A percentile compares a stretch with the other conserved stretches of the same genome.
phyloP scores from a whole-genome alignment of 768 basidiomycete genomes.

The Leccinum fibrillosum region DNA sequence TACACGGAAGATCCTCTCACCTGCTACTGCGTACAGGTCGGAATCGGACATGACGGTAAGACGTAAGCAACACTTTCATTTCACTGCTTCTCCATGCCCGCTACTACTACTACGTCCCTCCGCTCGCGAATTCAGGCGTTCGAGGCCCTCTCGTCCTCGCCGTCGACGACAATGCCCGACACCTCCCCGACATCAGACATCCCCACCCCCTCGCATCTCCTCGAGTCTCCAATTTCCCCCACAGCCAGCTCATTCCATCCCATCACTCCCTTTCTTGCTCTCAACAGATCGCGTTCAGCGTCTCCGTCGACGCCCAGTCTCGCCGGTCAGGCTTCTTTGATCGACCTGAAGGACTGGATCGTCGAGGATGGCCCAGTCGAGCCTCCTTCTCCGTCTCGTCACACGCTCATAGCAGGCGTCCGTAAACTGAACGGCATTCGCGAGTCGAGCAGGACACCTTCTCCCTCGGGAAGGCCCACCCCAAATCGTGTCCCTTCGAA shows the following conservation, averaged over 20 bases:
- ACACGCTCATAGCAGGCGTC: slow-evolving; percentile 4
- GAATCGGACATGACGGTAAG: slow-evolving; percentile 8
- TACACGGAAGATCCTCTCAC: slow-evolving; percentile 30
- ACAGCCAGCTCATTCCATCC: slow-evolving; percentile 40
- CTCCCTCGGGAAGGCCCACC: slow-evolving; percentile 13
- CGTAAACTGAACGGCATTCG: slow-evolving; percentile 16
- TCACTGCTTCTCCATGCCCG: slow-evolving; percentile 33
- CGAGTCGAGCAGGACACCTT: slow-evolving; percentile 25
- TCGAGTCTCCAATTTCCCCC: slow-evolving; percentile 52
- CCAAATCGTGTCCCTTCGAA: slow-evolving; percentile 3
- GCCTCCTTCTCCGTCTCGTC: slow-evolving; percentile 11
- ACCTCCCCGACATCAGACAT: background rate
- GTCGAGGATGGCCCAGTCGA: slow-evolving; percentile 54
- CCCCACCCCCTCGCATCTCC: slow-evolving; percentile 26
- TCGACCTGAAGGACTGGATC: slow-evolving; percentile 74
- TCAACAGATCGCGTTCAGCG: slow-evolving; percentile 36
- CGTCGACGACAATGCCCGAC: slow-evolving; percentile 20
- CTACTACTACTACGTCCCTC: slow-evolving; percentile 34
- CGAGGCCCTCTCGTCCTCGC: slow-evolving; percentile 46
- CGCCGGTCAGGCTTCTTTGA: slow-evolving; percentile 53
- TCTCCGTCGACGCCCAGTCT: slow-evolving; percentile 44
- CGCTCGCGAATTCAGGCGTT: slow-evolving; percentile 64
- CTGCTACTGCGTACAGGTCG: slow-evolving; percentile 71
- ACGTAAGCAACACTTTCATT: background rate
- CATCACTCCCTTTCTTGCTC: slow-evolving; percentile 37